A percentile compares a stretch with the other conserved stretches of the same genome.
Conservation (phyloP, 495 filamentous ascomycete species). For the Penicillium bovifimosum region DNA sequence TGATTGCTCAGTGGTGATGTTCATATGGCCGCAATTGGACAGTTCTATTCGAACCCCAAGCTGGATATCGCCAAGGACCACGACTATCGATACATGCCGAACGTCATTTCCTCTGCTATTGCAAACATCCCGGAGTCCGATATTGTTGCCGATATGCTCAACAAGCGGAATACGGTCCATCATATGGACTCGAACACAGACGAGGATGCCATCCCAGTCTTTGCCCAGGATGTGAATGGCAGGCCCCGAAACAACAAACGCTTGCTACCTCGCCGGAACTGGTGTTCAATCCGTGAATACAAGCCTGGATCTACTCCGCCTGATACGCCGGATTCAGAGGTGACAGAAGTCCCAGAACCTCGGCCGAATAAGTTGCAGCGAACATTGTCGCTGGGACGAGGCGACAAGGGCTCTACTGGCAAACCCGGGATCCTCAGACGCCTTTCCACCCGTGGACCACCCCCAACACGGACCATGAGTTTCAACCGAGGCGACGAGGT, state of each 20-base stretch:
- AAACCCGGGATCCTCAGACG: conserved; percentile 45
- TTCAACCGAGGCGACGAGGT: conserved; percentile 26
- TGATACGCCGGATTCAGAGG: conserved; percentile 44
- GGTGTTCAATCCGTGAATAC: conserved; percentile 82
- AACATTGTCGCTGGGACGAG: conserved; percentile 59
- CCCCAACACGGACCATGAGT: conserved; percentile 37
- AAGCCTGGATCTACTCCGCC: conserved; percentile 71
- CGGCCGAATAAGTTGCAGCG: conserved; percentile 49
- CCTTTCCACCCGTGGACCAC: conserved; percentile 40
- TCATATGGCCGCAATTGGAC: conserved; percentile 84
- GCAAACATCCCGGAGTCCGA: conserved; percentile 90
- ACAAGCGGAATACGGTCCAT: conserved; percentile 89
- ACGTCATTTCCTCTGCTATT: conserved; percentile 83
- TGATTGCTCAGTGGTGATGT: conserved; percentile 67
- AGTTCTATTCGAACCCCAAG: conserved; percentile 87
- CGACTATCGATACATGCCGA: conserved; percentile 92
- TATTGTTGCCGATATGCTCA: conserved; percentile 82
- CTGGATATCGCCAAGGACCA: conserved; percentile 71
- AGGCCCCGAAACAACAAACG: conserved; percentile 85
- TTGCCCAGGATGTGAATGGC: conserved; percentile 80
- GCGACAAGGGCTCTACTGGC: conserved; percentile 36
- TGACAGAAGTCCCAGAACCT: conserved; percentile 29
- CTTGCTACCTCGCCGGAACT: conserved; percentile 86
- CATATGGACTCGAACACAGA: conserved; percentile 71
- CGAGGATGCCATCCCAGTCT: conserved; percentile 93